Percentiles rank a stretch among this genome's conserved stretches.
Evolutionary conservation across 2,329 filamentous ascomycete genomes (phyloP).

Genomic region (Aspergillus sp.): DNA sequence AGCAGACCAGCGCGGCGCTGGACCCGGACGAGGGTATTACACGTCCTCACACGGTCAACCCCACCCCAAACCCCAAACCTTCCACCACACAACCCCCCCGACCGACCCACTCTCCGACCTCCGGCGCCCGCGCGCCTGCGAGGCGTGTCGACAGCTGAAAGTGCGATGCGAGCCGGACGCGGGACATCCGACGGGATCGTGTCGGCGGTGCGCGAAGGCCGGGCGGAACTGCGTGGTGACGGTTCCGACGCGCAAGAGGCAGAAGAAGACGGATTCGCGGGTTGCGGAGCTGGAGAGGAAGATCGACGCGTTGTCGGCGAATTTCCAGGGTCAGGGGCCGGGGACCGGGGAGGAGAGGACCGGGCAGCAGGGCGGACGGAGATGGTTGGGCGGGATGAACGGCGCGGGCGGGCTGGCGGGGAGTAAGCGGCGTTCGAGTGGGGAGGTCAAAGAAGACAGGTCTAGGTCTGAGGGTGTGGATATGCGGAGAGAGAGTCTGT

Average conservation of each 20-base stretch:
- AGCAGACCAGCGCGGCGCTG: no score
- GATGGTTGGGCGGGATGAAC: no score
- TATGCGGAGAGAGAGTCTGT: slow-evolving; percentile 6
- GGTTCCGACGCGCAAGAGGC: slow-evolving; percentile 63
- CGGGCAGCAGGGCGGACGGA: no score
- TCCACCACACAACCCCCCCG: slow-evolving; percentile 7
- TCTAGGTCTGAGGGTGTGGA: slow-evolving; percentile 13
- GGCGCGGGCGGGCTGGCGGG: slow-evolving; percentile 9
- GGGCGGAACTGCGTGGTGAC: slow-evolving; percentile 70
- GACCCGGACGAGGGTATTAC: no score
- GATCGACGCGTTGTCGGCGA: slow-evolving; percentile 79
- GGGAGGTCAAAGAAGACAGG: slow-evolving; percentile 16
- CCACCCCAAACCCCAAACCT: not conserved
- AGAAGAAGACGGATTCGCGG: slow-evolving; percentile 84
- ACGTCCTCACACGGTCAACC: no score
- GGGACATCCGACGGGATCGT: slow-evolving; percentile 52
- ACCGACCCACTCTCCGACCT: slow-evolving; percentile 36
- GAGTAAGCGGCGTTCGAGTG: slow-evolving; percentile 23
- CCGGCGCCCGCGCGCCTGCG: slow-evolving; percentile 63
- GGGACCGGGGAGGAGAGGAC: slow-evolving; percentile 5
- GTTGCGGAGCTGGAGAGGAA: slow-evolving; percentile 89
- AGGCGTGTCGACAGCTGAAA: slow-evolving; percentile 65
- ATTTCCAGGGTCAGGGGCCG: slow-evolving; percentile 51
- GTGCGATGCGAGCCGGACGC: slow-evolving; percentile 76
- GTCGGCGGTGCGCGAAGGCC: slow-evolving; percentile 70